Base-by-base conservation (phyloP, 106 monocot species). In the Phalaenopsis aphrodite region DNA sequence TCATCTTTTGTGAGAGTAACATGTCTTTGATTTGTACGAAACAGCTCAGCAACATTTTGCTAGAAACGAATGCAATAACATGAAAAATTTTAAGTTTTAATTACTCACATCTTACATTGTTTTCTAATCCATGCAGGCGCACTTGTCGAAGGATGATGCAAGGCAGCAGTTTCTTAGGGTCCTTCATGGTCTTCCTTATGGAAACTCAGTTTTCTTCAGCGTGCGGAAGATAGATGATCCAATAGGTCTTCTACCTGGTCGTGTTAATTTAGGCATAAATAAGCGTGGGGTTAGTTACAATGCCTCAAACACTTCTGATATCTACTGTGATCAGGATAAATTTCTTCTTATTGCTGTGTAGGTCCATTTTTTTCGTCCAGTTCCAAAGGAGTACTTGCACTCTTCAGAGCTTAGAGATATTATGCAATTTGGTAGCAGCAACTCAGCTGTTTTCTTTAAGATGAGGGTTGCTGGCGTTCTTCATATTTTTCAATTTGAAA, bases 321-420 rank as follows among this genome's bases (percentile, higher is more conserved):
- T 43, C 71, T 71, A 42, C 12, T 45, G 21, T 61, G 19, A 9
- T 18, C 21, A 45, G 18, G 43, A 74, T 74, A 74, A 18, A 74
- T 74, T 43, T 15, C 10, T 41, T 30, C 37, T 15, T 74, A 42
- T 19, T 77, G 67, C 69, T 55, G 8, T 69, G 65, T 77, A 99
- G 99, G 95, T 99, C 86, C 99, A 99, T 87, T 99, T 99, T 88
- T 99, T 99, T 74, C 95, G 99, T 4, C 99, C 99, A 11, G 95
- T 99, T 83, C 99, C 95, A 0, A 99, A 99, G 80, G 99, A 99
- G 43, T 99, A 95, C 72, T 80, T 99, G 66, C 99, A 99, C 79
- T 99, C 95, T 77, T 91, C 99, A 46, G 99, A 99, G 79, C 79
- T 99, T 57, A 91, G 95, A 86, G 95, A 95, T 57, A 99, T 99